These are phyloP conservation scores for Petunia hybrid DNA, from an alignment of 305 asterid species.

Conservation along the genomic window DNA sequence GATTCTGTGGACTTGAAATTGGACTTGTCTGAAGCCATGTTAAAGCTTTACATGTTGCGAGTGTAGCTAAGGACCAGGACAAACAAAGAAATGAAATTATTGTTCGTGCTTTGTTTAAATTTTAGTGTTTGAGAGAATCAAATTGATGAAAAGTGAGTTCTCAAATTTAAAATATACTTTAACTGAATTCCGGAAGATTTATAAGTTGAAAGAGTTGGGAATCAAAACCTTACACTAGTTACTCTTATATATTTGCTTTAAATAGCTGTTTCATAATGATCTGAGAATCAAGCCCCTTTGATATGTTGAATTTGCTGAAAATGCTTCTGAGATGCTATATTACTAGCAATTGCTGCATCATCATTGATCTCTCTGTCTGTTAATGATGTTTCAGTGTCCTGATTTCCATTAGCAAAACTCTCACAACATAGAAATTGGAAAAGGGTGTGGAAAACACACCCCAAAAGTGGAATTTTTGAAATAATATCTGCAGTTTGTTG, in stretches of 20 bases:
- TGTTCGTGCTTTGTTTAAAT: too few species aligned
- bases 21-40: background rate
- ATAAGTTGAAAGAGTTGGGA: too few species aligned
- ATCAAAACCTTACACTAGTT: too few species aligned
- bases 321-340: slow-evolving; percentile 49
- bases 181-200: too few species aligned
- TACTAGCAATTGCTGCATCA: slow-evolving; percentile 29
- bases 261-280: background rate
- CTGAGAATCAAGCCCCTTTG: slow-evolving; percentile 35
- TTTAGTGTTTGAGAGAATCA: too few species aligned
- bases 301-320: slow-evolving; percentile 49
- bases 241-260: too few species aligned
- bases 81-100: background rate
- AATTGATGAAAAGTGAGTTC: too few species aligned
- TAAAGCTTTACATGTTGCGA: slow-evolving; percentile 13
- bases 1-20: slow-evolving; percentile 7
- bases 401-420: slow-evolving; percentile 13
- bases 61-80: slow-evolving; percentile 37
- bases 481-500: slow-evolving; percentile 1
- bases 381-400: background rate
- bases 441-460: slow-evolving; percentile 40
- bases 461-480: slow-evolving; percentile 48
- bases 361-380: slow-evolving; percentile 9
- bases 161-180: too few species aligned
- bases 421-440: background rate